A percentile compares a stretch with the other conserved stretches of the same genome.
Evolutionary conservation across 1,139 yeast species (phyloP).

Genomic region (Kodamaea arcana): DNA sequence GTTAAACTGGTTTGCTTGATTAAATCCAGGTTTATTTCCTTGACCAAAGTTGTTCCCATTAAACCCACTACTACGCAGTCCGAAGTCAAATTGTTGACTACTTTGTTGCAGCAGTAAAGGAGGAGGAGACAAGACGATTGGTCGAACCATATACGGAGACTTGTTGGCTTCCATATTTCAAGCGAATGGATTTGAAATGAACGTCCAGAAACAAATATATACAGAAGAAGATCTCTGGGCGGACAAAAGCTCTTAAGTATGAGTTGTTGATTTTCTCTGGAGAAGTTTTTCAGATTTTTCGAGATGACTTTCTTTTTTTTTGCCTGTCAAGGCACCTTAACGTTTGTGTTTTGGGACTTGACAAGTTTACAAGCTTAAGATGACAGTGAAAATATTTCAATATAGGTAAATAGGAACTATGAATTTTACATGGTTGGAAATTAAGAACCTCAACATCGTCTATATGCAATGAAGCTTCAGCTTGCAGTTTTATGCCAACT

Average conservation of each 20-base stretch:
- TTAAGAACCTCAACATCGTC: no score
- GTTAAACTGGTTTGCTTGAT: no score
- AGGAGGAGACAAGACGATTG: conserved; percentile 41
- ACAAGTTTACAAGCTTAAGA: no score
- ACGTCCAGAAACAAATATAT: no score
- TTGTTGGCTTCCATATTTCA: conserved; percentile 8
- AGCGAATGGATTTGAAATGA: neutral
- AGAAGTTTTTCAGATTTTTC: neutral
- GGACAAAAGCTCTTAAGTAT: no score
- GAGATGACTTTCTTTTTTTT: neutral
- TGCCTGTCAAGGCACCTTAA: neutral
- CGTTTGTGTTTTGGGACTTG: no score
- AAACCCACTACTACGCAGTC: conserved; percentile 4
- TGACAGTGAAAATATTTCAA: no score
- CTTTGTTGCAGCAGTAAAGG: conserved; percentile 24
- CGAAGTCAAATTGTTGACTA: conserved; percentile 2
- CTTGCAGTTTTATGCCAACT: no score
- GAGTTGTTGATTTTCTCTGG: neutral
- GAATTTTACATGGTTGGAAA: no score
- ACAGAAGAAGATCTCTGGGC: no score
- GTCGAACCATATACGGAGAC: conserved; percentile 22
- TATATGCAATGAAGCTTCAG: no score
- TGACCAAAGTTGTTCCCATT: neutral
- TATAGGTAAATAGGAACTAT: no score
- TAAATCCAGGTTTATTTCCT: neutral